A percentile compares a stretch with the other conserved stretches of the same genome.
These are phyloP conservation scores for Rhizophlyctis rosea DNA, from an alignment of 192 early-diverging fungal genomes.

Conservation along the genomic window DNA sequence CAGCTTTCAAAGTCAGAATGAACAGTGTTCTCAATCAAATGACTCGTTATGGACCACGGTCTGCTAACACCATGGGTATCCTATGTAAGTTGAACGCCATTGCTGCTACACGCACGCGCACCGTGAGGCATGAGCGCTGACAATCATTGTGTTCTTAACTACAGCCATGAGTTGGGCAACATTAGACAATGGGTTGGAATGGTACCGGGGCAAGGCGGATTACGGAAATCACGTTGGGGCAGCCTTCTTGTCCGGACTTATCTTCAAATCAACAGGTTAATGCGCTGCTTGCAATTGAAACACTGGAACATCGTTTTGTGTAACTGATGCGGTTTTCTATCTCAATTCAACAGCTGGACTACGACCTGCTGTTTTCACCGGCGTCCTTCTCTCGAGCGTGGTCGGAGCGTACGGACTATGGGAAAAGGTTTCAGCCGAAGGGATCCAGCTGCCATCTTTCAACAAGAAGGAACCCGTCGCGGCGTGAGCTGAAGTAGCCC, in stretches of 20 bases:
- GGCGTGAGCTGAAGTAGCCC: not conserved
- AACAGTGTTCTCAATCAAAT: conserved; percentile 52
- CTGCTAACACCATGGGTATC: conserved; percentile 52
- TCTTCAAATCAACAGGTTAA: conserved; percentile 59
- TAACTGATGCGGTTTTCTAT: not conserved
- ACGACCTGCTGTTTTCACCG: conserved; percentile 49
- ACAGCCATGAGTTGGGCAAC: conserved; percentile 50
- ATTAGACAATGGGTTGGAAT: conserved; percentile 37
- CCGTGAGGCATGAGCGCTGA: not conserved
- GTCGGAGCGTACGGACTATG: conserved; percentile 41
- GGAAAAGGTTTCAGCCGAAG: conserved; percentile 18
- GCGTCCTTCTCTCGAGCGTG: conserved; percentile 37
- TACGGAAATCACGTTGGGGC: conserved; percentile 53
- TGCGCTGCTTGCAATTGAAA: not conserved
- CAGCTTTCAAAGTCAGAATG: conserved; percentile 44
- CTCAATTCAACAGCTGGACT: conserved; percentile 37
- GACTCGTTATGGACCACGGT: conserved; percentile 52
- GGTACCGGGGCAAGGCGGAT: conserved; percentile 39
- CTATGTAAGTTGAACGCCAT: conserved; percentile 36
- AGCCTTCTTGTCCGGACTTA: conserved; percentile 49
- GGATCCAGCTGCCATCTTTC: conserved; percentile 8
- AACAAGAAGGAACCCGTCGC: not conserved
- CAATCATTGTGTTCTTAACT: conserved; percentile 9
- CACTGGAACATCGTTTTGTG: not conserved
- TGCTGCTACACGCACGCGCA: not conserved